These are phyloP conservation scores for Diaporthe aspalathi DNA, from an alignment of 2,329 filamentous ascomycete genomes.

Conservation along the genomic window DNA sequence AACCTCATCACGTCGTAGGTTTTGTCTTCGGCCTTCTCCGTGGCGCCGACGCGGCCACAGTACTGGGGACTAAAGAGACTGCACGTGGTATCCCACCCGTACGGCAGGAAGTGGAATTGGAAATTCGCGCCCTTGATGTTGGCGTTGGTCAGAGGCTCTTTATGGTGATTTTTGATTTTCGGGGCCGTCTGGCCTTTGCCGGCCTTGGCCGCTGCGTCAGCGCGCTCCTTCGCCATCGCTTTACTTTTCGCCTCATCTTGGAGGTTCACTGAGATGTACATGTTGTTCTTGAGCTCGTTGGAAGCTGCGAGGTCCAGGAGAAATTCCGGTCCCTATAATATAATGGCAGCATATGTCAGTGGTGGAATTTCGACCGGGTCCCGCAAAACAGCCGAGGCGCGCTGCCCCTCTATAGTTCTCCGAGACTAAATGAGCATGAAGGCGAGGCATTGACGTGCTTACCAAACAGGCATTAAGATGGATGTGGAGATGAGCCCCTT, in stretches of 20 bases:
- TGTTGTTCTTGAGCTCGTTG: constrained; percentile 58
- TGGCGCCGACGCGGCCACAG: not conserved
- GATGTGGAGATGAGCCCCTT: constrained; percentile 78
- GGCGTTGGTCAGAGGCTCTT: constrained; percentile 51
- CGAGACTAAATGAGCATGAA: constrained; percentile 62
- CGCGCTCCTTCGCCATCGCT: not conserved
- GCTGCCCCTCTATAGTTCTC: no score
- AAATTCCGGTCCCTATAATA: not conserved
- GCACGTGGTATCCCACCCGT: constrained; percentile 49
- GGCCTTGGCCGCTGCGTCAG: no score
- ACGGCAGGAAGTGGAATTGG: constrained; percentile 65
- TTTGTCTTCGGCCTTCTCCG: not conserved
- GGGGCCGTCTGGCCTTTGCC: no score
- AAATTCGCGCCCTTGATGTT: constrained; percentile 67
- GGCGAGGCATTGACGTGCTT: constrained; percentile 35
- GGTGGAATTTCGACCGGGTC: not conserved
- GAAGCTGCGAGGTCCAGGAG: constrained; percentile 62
- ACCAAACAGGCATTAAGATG: constrained; percentile 77
- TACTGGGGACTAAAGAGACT: constrained; percentile 64
- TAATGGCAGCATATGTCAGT: not conserved
- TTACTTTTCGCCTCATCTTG: constrained; percentile 45
- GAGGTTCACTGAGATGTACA: constrained; percentile 74
- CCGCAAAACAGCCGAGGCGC: not conserved
- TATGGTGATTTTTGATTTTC: not conserved
- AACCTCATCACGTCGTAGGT: constrained; percentile 57